phyloP scores from a whole-genome alignment of 2,329 filamentous ascomycete species.

The Alternaria sp. region DNA sequence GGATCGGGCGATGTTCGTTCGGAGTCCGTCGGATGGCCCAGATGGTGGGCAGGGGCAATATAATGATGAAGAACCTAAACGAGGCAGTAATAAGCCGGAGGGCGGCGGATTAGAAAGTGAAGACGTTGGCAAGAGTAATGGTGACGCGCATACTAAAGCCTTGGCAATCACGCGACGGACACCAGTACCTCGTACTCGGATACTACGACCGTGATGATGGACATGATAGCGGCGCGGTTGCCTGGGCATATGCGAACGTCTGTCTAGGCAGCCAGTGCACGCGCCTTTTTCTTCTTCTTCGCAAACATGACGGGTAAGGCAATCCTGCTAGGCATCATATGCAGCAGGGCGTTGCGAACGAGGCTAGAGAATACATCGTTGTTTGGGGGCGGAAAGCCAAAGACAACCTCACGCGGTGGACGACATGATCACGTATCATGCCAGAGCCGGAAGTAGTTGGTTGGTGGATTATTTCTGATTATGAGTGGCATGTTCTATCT shows the following conservation, averaged over 20 bases:
- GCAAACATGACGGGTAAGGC: constrained; percentile 1
- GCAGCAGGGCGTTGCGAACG: background rate
- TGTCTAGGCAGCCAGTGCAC: constrained; percentile 5
- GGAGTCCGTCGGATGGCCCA: constrained; percentile 1
- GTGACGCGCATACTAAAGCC: background rate
- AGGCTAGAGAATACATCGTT: constrained; percentile 2
- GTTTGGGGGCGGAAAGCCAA: constrained; percentile 19
- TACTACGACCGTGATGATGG: background rate
- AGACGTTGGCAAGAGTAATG: background rate
- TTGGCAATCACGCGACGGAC: background rate
- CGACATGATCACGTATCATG: background rate
- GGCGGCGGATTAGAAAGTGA: background rate
- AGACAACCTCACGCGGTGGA: constrained; percentile 9
- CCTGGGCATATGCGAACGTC: constrained; percentile 10
- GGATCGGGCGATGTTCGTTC: background rate
- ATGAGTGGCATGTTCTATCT: constrained; percentile 6
- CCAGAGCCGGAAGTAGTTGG: background rate
- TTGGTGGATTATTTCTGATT: background rate
- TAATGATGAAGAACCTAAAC: background rate
- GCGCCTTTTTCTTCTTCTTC: background rate
- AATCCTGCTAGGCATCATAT: constrained; percentile 1
- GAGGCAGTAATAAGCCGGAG: background rate
- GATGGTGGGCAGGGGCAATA: background rate
- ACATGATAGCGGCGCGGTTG: constrained; percentile 1
- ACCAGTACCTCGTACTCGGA: constrained; percentile 3